Evolutionary conservation across 257 asterid species (phyloP).

Genomic region (Capsicum chinense): DNA sequence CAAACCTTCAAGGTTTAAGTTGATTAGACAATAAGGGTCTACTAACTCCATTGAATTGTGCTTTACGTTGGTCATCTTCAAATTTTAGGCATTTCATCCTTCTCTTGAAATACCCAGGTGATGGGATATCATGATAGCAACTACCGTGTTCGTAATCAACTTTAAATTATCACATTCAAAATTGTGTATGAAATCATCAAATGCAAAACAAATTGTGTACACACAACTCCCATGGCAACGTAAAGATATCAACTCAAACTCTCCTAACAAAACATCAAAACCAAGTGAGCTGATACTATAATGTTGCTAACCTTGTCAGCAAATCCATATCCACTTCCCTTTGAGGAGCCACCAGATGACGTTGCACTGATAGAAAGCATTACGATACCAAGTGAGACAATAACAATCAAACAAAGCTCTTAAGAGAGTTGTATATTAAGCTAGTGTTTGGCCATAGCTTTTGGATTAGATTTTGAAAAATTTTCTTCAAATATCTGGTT

Average conservation of each 20-base stretch:
- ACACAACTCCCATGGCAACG: conserved; percentile 15
- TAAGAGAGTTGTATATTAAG: neutral
- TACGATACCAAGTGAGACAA: conserved; percentile 29
- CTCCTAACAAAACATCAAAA: conserved; percentile 27
- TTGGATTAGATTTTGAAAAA: neutral
- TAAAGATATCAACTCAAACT: neutral
- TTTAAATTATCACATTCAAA: neutral
- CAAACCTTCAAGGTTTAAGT: neutral
- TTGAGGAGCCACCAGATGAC: conserved; percentile 57
- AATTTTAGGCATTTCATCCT: conserved; percentile 12
- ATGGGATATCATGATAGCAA: neutral
- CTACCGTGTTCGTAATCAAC: neutral
- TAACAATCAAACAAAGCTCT: conserved; percentile 12
- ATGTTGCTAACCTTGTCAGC: conserved; percentile 84
- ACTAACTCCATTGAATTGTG: neutral
- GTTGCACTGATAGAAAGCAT: conserved; percentile 52
- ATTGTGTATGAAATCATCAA: conserved; percentile 5
- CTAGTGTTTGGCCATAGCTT: neutral
- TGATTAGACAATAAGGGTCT: conserved; percentile 11
- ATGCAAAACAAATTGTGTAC: conserved; percentile 17
- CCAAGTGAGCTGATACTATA: conserved; percentile 29
- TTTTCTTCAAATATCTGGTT: neutral
- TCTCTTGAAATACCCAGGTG: neutral
- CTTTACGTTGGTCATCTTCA: conserved; percentile 4
- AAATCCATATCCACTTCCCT: conserved; percentile 87